Percentiles rank a stretch among this genome's conserved stretches.
Conservation (phyloP, 768 basidiomycete genomes). For the Lactarius sanguifluus region DNA sequence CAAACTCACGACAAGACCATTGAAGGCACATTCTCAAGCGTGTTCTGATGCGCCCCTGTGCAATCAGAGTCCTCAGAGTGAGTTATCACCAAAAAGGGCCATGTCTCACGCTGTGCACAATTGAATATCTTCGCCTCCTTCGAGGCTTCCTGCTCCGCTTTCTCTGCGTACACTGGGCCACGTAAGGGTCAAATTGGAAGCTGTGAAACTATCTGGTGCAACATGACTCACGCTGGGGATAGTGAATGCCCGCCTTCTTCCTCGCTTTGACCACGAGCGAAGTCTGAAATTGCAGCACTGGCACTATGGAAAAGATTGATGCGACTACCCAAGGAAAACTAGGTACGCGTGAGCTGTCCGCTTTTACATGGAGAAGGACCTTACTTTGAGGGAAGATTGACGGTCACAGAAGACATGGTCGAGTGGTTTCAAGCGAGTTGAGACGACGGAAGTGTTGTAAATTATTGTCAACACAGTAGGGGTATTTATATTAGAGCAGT, state of each 20-base stretch:
- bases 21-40: slow-evolving; percentile 40
- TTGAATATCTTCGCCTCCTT: slow-evolving; percentile 60
- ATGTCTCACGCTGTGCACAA: slow-evolving; percentile 62
- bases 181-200: not conserved
- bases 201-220: not conserved
- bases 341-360: not conserved
- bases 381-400: slow-evolving; percentile 30
- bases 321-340: slow-evolving; percentile 50
- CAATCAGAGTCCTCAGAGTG: not conserved
- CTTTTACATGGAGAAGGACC: not conserved
- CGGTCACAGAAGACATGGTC: slow-evolving; percentile 18
- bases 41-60: slow-evolving; percentile 66
- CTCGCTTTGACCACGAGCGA: slow-evolving; percentile 46
- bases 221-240: slow-evolving; percentile 59
- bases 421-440: not conserved
- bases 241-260: slow-evolving; percentile 53
- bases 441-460: not conserved
- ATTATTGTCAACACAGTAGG: not conserved
- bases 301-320: slow-evolving; percentile 52
- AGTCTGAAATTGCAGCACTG: slow-evolving; percentile 53
- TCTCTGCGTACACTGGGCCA: slow-evolving; percentile 66
- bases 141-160: slow-evolving; percentile 52
- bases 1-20: slow-evolving; percentile 31
- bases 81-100: not conserved
- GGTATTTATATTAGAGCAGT: not conserved